phyloP scores from a whole-genome alignment of 2,329 filamentous ascomycete genomes.

The Trichoderma atrobrunneum region DNA sequence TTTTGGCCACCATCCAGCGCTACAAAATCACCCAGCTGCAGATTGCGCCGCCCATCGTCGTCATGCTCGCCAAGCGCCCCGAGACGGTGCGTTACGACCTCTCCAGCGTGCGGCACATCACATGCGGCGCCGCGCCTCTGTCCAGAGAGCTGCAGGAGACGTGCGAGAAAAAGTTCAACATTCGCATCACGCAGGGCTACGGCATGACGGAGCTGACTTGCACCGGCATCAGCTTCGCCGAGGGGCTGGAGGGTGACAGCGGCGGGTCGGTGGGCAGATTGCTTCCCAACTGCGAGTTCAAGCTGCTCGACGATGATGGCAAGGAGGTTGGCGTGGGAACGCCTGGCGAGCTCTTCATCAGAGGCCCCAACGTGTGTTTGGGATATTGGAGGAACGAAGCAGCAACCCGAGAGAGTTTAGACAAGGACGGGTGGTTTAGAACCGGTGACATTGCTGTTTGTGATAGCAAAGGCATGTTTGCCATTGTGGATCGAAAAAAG shows the following conservation, averaged over 20 bases:
- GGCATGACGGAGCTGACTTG: conserved; percentile 58
- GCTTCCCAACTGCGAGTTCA: conserved; percentile 51
- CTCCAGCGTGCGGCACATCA: conserved; percentile 44
- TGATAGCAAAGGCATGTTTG: conserved; percentile 47
- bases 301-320: conserved; percentile 53
- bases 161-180: conserved; percentile 41
- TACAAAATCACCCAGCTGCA: conserved; percentile 53
- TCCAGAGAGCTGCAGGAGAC: conserved; percentile 43
- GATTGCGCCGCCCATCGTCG: conserved; percentile 56
- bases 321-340: conserved; percentile 46
- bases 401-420: conserved; percentile 51
- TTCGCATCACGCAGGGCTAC: conserved; percentile 52
- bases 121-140: conserved; percentile 54
- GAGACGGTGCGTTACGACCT: conserved; percentile 52
- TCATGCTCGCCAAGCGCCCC: conserved; percentile 58
- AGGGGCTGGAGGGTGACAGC: conserved; percentile 31
- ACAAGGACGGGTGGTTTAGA: conserved; percentile 54
- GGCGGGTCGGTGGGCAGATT: conserved; percentile 52
- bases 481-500: conserved; percentile 49
- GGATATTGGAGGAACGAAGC: conserved; percentile 57
- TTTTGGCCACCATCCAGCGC: conserved; percentile 48
- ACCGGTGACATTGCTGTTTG: conserved; percentile 56
- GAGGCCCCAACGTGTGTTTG: conserved; percentile 56
- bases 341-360: conserved; percentile 53
- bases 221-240: conserved; percentile 42